A percentile compares a stretch with the other conserved stretches of the same genome.
Evolutionary conservation across 2,329 filamentous ascomycete species (phyloP).

Genomic region (Paraconiothyrium brasiliense): DNA sequence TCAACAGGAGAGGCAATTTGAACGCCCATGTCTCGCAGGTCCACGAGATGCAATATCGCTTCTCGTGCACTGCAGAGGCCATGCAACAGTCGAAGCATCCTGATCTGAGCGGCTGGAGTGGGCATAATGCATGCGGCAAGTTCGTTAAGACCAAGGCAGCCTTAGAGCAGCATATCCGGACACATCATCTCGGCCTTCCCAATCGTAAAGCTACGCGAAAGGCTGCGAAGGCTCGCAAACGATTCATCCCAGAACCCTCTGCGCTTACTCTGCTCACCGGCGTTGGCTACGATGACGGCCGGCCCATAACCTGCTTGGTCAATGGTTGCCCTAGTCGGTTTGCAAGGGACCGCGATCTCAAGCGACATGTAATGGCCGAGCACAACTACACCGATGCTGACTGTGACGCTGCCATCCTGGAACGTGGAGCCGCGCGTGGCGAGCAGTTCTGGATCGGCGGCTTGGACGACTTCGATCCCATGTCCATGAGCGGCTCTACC

Average conservation of each 20-base stretch:
- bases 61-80: slow-evolving; percentile 78
- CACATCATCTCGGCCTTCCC: slow-evolving; percentile 75
- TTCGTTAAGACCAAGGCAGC: slow-evolving; percentile 79
- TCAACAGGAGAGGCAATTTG: slow-evolving; percentile 85
- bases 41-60: slow-evolving; percentile 77
- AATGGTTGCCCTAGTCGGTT: slow-evolving; percentile 64
- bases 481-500: slow-evolving; percentile 32
- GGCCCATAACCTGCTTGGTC: slow-evolving; percentile 63
- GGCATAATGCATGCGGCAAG: slow-evolving; percentile 74
- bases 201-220: slow-evolving; percentile 49
- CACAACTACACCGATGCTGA: slow-evolving; percentile 50
- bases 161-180: slow-evolving; percentile 85
- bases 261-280: slow-evolving; percentile 63
- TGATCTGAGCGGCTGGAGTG: slow-evolving; percentile 69
- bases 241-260: slow-evolving; percentile 33
- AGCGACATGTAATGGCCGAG: slow-evolving; percentile 60
- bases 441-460: slow-evolving; percentile 59
- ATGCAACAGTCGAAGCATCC: slow-evolving; percentile 63
- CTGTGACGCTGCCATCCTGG: slow-evolving; percentile 50
- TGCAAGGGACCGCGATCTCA: slow-evolving; percentile 66
- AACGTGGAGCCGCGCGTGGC: slow-evolving; percentile 52
- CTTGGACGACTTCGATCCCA: slow-evolving; percentile 36
- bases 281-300: slow-evolving; percentile 60
- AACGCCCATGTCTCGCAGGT: slow-evolving; percentile 79
- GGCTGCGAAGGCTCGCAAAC: slow-evolving; percentile 51